Base-by-base conservation (phyloP, 2,329 filamentous ascomycete species). In the Orbilia brochopaga region DNA sequence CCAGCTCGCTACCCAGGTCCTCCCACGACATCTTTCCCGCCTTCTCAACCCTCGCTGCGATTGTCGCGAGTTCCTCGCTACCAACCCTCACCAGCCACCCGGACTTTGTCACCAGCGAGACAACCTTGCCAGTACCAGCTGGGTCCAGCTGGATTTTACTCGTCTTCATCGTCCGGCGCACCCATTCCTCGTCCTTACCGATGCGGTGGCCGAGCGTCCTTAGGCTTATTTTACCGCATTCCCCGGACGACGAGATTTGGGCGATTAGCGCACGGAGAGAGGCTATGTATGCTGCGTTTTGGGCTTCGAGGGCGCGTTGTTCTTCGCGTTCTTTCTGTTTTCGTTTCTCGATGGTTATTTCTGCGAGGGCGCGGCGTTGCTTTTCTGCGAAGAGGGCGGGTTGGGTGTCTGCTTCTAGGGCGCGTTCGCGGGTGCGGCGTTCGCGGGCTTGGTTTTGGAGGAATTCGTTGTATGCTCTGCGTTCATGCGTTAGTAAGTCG, bases 21-120 rank as follows among this genome's bases (percentile, higher is more conserved):
- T 72, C 67, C 67, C 67, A 72, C 6, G 52, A 48, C 67, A 65
- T 52, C 44, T 65, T 65, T 5, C 67, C 67, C 6, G 24, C 30
- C 32, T 54, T 35, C n/a, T 61, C 60, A 19, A 65, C 50, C 11
- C 51, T 42, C 32, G 35, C 53, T 4, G 55, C 67, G 6, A 72
- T 15, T 6, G 15, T 30, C 11, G 56, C 42, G 6, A 72, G 35
- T 19, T 65, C 48, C 21, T 65, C 67, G 13, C 32, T 44, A n/a
- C 67, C 67, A 35, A 72, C 51, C 23, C 67, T 60, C 2, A 72
- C 57, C 27, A 72, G 61, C 67, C 67, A 72, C 4, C 67, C 67
- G 17, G 56, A 54, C 13, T 72, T 60, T 17, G 67, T 72, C 1
- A 72, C 32, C 27, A 72, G 52, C 7, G 67, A 27, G 13, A 60